Evolutionary conservation across 371 early-diverging fungal genomes (phyloP), one percentile per base, ranked within the genome.

Genomic region (Mycotypha africana): DNA sequence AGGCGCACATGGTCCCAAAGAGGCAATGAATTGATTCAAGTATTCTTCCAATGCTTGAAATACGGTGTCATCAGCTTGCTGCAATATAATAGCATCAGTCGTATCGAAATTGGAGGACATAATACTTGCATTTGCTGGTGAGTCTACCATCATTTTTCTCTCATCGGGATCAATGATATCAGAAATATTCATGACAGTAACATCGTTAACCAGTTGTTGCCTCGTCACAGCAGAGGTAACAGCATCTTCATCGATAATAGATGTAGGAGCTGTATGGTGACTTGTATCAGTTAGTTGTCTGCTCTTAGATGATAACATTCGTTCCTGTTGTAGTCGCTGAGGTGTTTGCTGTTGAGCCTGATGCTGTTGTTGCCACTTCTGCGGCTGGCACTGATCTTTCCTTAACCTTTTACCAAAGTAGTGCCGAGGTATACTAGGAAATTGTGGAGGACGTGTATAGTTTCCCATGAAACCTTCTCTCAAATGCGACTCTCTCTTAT

Each of bases 31-130:
- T 14, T 63, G 47, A 20, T 60, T 53, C 21, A 83, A 49, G 30
- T 83, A 83, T 1, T 31, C 34, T 34, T 82, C 70, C 12, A 82
- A 55, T 6, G 74, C 75, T 31, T 65, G 47, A 14, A 57, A 53
- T 22, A 74, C 66, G 12, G 49, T 54, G 3, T 33, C 41, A 12
- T 61, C 51, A 7, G 67, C 69, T 45, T 59, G 48, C n/a, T n/a
- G n/a, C n/a, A n/a, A n/a, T n/a, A n/a, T n/a, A 1, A 53, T 51
- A 0, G 58, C 41, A n/a, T 62, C 55, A 17, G 51, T 15, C n/a
- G n/a, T n/a, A 2, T 45, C 32, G 21, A 53, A 34, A 23, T 38
- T 53, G 1, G 38, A 20, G 2, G 26, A 8, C n/a, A n/a, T n/a
- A n/a, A n/a, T n/a, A 16, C 34, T 28, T 2, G 26, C 20, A 3